Base-by-base conservation (phyloP, 1,284 basidiomycete genomes). In the Boletus smithii region DNA sequence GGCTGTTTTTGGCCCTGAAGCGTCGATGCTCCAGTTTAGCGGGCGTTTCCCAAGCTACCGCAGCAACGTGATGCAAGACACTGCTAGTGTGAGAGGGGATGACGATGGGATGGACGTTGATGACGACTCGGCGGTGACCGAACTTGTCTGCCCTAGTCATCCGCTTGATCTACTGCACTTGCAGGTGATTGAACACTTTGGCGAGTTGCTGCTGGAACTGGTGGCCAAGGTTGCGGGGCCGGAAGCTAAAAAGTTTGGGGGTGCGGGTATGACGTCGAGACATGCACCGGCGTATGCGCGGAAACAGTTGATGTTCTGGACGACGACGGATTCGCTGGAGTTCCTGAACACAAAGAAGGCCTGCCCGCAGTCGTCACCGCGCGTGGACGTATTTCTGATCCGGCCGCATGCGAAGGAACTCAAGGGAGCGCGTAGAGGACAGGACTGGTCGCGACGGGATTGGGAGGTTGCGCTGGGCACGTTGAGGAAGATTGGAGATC, bases 161-260 rank as follows among this genome's bases (percentile, higher is more conserved):
- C 73, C 82, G 4, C 70, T 84, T 48, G 83, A 85, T 63, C 68
- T 75, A 47, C 73, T 89, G 34, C 87, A 89, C 59, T 61, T 79
- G 26, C 79, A 85, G 55, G 74, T 88, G 38, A 73, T 85, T 42
- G 79, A 82, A 39, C 80, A 87, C 60, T 88, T 89, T 61, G 73
- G 73, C 22, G 72, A 73, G 33, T 62, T 85, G 42, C 72, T 89
- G 30, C 65, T 73, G 30, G 77, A 79, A 36, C 71, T 88, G 5
- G 81, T 77, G 24, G 67, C 65, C 44, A 75, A 74, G 47, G 73
- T 81, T 14, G 81, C 75, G 24, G 79, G 72, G 2, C 60, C 64
- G 26, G 77, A 73, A 43, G 69, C 73, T 18, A 64, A 65, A 48
- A 54, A 26, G 26, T 58, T 61, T 53, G 61, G 62, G 44, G 54